Percentiles rank a stretch among this genome's conserved stretches.
Evolutionary conservation across 192 early-diverging fungal genomes (phyloP).

Genomic region (Pilaira anomala): DNA sequence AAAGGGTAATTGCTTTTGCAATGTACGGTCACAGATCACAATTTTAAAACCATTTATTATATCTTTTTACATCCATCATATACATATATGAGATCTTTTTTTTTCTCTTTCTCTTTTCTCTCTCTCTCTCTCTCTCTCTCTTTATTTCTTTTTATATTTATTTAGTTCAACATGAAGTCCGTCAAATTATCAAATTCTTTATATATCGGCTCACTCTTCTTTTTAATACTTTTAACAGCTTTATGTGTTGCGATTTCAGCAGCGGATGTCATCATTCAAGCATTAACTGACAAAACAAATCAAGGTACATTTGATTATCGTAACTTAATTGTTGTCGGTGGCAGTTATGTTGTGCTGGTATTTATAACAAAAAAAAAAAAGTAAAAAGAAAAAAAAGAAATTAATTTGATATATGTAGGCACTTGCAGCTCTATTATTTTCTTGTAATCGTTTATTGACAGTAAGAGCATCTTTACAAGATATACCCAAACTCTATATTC

Average conservation of each 20-base stretch:
- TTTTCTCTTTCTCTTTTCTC: background rate
- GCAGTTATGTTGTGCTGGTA: conserved; percentile 49
- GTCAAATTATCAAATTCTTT: conserved; percentile 10
- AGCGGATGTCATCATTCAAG: conserved; percentile 53
- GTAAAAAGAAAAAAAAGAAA: no score
- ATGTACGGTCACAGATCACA: no score
- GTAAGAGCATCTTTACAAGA: conserved; percentile 44
- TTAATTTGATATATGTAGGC: conserved; percentile 43
- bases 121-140: background rate
- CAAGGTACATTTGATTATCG: conserved; percentile 40
- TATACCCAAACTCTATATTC: conserved; percentile 54
- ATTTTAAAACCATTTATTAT: background rate
- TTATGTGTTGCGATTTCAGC: conserved; percentile 51
- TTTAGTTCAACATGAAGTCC: conserved; percentile 8
- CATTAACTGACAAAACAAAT: conserved; percentile 34
- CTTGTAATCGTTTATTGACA: conserved; percentile 46
- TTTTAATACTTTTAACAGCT: conserved; percentile 32
- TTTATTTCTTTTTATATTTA: background rate
- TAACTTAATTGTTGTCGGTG: conserved; percentile 46
- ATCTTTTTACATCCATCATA: background rate
- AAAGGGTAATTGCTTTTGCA: no score
- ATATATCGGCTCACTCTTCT: conserved; percentile 33
- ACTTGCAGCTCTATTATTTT: conserved; percentile 43
- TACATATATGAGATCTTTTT: background rate
- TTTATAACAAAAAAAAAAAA: background rate